These are phyloP conservation scores for Apostasia ramifera DNA, from an alignment of 106 monocot genomes.

Conservation along the genomic window DNA sequence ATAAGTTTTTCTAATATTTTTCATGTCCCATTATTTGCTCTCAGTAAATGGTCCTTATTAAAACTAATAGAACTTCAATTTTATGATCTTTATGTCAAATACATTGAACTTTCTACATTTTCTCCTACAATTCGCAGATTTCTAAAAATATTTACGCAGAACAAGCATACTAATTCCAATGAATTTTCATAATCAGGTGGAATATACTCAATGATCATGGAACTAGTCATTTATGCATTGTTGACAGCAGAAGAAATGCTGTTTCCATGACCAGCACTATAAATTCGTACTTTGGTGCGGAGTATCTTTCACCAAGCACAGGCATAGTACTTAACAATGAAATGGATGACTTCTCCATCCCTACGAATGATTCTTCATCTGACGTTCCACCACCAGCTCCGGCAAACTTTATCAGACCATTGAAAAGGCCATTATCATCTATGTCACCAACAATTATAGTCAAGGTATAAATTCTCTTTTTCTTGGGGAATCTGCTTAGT, in stretches of 20 bases:
- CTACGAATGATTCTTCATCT: slow-evolving; percentile 32
- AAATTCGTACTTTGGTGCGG: slow-evolving; percentile 79
- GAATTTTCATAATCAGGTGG: slow-evolving; percentile 52
- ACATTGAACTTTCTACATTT: too few relatives aligned
- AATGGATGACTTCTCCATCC: slow-evolving; percentile 96
- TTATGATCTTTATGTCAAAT: too few relatives aligned
- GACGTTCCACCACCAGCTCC: slow-evolving; percentile 67
- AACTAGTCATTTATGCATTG: slow-evolving; percentile 81
- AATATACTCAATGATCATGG: slow-evolving; percentile 73
- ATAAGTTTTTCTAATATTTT: too few relatives aligned
- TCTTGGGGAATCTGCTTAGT: background rate
- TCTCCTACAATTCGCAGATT: too few relatives aligned
- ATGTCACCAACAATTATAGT: slow-evolving; percentile 88
- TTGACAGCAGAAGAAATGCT: slow-evolving; percentile 72
- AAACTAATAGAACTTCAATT: too few relatives aligned
- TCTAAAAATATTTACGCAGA: too few relatives aligned
- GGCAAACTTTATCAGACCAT: slow-evolving; percentile 71
- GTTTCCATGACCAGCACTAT: slow-evolving; percentile 86
- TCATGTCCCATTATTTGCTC: too few relatives aligned
- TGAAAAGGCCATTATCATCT: slow-evolving; percentile 83
- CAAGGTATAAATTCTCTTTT: slow-evolving; percentile 34
- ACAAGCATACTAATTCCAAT: background rate
- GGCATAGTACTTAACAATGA: slow-evolving; percentile 95
- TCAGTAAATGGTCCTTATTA: too few relatives aligned
- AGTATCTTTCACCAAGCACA: slow-evolving; percentile 54